These are phyloP conservation scores for Nitzschia putrida DNA, from an alignment of 108 stramenopile species.

Conservation along the genomic window DNA sequence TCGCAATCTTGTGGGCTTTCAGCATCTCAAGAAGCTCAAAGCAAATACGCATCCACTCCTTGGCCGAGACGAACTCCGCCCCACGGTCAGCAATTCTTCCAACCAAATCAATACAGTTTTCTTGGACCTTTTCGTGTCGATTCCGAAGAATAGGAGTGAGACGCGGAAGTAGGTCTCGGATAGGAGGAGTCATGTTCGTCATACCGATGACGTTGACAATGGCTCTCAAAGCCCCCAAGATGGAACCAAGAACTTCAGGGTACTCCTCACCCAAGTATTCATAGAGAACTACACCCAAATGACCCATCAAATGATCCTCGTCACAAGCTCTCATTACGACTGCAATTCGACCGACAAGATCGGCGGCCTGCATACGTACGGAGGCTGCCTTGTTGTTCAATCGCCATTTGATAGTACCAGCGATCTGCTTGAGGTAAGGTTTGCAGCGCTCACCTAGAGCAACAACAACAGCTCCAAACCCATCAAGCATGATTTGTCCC, in stretches of 20 bases:
- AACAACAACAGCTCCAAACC: slow-evolving; percentile 96
- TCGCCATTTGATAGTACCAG: slow-evolving; percentile 97
- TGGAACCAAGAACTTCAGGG: slow-evolving; percentile 95
- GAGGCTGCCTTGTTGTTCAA: slow-evolving; percentile 96
- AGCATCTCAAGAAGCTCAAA: slow-evolving; percentile 99
- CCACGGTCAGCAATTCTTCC: slow-evolving; percentile 98
- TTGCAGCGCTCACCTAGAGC: slow-evolving; percentile 95
- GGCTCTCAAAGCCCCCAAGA: slow-evolving; percentile 92
- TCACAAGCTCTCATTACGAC: slow-evolving; percentile 96
- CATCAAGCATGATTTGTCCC: slow-evolving; percentile 92
- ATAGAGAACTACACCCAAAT: slow-evolving; percentile 97
- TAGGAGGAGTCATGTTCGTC: slow-evolving; percentile 98
- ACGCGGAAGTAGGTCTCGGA: slow-evolving; percentile 94
- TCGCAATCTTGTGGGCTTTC: slow-evolving; percentile 97
- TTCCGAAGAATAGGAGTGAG: slow-evolving; percentile 98
- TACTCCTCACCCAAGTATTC: slow-evolving; percentile 99
- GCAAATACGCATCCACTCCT: slow-evolving; percentile 99
- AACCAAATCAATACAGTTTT: slow-evolving; percentile 96
- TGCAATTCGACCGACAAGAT: slow-evolving; percentile 96
- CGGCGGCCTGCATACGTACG: slow-evolving; percentile 99
- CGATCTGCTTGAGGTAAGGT: slow-evolving; percentile 98
- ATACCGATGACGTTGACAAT: slow-evolving; percentile 99
- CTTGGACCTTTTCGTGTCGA: slow-evolving; percentile 98
- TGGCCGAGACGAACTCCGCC: slow-evolving; percentile 94
- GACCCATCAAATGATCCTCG: slow-evolving; percentile 98